Evolutionary conservation across 306 rosid species (phyloP).

Genomic region (Inga leiocalycina): DNA sequence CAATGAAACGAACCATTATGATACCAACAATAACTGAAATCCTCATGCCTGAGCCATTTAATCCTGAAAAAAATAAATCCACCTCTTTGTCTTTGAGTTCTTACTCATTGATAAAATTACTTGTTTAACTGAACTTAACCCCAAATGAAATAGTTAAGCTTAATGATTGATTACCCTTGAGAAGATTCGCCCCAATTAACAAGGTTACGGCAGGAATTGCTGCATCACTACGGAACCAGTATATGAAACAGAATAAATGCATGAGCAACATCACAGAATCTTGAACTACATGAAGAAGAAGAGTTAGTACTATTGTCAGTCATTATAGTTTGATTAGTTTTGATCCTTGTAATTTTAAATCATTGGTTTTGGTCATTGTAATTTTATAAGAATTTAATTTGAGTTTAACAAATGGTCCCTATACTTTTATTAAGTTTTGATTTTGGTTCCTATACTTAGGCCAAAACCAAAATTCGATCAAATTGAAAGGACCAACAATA

Average conservation of each 20-base stretch:
- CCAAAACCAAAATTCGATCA: too few species aligned
- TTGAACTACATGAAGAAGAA: background rate
- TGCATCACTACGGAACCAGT: conserved; percentile 34
- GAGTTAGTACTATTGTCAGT: too few species aligned
- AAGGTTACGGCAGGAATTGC: conserved; percentile 46
- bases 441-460: too few species aligned
- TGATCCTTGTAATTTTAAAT: too few species aligned
- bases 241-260: background rate
- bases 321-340: too few species aligned
- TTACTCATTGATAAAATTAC: conserved; percentile 1
- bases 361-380: too few species aligned
- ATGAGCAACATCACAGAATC: background rate
- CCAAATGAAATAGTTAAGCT: background rate
- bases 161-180: conserved; percentile 27
- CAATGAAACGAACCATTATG: conserved; percentile 39
- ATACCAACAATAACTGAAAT: conserved; percentile 36
- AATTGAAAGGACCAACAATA: too few species aligned
- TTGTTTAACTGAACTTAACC: background rate
- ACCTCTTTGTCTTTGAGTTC: background rate
- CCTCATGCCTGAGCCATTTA: conserved; percentile 31
- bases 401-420: too few species aligned
- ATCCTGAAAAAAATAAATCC: conserved; percentile 35
- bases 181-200: conserved; percentile 53
- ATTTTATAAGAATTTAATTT: too few species aligned
- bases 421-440: too few species aligned